Conservation (phyloP, 768 basidiomycete species). For the Russula earlei region DNA sequence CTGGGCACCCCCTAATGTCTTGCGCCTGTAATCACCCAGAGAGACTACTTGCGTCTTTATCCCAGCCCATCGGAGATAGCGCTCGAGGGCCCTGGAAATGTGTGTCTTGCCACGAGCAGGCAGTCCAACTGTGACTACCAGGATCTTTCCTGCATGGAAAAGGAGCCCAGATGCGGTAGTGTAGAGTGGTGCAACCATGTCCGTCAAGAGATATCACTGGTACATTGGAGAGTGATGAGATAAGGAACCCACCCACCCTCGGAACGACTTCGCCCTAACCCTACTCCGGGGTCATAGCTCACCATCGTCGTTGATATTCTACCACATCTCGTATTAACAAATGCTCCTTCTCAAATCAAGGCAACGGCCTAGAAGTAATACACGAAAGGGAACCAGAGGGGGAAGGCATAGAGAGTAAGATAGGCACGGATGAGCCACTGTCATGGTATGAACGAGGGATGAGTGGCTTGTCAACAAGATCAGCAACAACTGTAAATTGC, state of each 20-base stretch:
- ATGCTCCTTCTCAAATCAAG: background rate
- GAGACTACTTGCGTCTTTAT: slow-evolving; percentile 94
- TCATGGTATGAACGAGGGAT: background rate
- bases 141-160: slow-evolving; percentile 91
- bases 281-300: slow-evolving; percentile 2
- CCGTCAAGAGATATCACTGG: background rate
- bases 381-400: background rate
- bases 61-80: slow-evolving; percentile 98
- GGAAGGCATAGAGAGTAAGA: background rate
- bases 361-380: background rate
- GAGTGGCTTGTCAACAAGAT: background rate
- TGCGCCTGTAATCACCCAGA: slow-evolving; percentile 88
- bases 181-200: slow-evolving; percentile 88
- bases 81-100: slow-evolving; percentile 87
- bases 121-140: slow-evolving; percentile 85
- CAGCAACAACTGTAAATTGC: slow-evolving; percentile 1
- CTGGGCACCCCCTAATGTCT: slow-evolving; percentile 80
- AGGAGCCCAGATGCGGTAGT: slow-evolving; percentile 82
- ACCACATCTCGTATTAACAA: background rate
- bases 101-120: slow-evolving; percentile 96
- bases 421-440: background rate
- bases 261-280: slow-evolving; percentile 12
- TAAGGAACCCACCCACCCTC: too few relatives aligned
- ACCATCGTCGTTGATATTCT: background rate
- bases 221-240: background rate